Evolutionary conservation across 495 filamentous ascomycete species (phyloP), one percentile per base, ranked within the genome.

Genomic region (Evernia prunastri): DNA sequence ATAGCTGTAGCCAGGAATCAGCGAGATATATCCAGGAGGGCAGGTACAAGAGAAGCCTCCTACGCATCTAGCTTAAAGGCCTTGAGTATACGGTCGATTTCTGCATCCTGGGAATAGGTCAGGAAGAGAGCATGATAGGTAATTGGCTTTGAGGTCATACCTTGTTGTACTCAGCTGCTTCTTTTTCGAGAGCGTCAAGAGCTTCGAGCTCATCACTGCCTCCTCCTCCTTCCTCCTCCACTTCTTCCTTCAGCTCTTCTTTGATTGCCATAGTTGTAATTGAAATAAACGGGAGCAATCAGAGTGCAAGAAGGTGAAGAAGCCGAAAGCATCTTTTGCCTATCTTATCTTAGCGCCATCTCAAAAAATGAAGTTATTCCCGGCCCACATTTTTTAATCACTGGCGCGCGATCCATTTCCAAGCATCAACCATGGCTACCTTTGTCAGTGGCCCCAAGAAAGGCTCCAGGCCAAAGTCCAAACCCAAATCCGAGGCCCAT

Each of bases 41-140:
- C 8, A 10, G 0, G 13, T 25, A 0, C 8, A 10, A 25, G n/a
- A 33, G 51, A 56, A 17, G 79, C 84, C 77, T 78, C 84, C 77
- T 78, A 92, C 89, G 92, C 90, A 80, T 97, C 89, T 68, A 96
- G 83, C 70, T 86, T 82, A 72, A 97, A 98, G 58, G 91, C 89
- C 71, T 89, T 88, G 67, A 95, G 80, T 70, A 98, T 97, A 56
- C 93, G 90, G 71, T 92, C 90, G 72, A 97, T 97, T 76, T 97
- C 93, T 64, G 90, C 89, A 82, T 97, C 94, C 89, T 96, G 66
- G 31, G 60, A 66, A 49, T 45, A 51, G 63, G 45, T 60, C 63
- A 64, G 33, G 63, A 61, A 62, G 31, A 36, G n/a, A 42, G 23
- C 15, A 25, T 31, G 56, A 23, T 2, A n/a, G 15, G 42, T 39